Base-by-base conservation (phyloP, 2,329 filamentous ascomycete species). In the Ceratocystis colombiana region DNA sequence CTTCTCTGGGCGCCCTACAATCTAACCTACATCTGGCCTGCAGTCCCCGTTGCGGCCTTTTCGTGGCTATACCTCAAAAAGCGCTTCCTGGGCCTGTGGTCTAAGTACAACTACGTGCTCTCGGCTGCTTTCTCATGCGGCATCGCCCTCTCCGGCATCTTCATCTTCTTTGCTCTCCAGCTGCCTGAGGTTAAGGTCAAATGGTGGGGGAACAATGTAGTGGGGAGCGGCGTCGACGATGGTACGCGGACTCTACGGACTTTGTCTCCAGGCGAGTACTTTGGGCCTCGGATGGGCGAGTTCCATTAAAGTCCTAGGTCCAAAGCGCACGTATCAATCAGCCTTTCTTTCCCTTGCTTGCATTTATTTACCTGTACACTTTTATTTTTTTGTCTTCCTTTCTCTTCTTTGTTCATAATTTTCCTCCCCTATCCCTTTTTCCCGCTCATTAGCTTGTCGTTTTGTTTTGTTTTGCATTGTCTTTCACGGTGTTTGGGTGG, bases 121-220 rank as follows among this genome's bases (percentile, higher is more conserved):
- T 80, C 80, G 6, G 79, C 80, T 17, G 76, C 79, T 15, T 79
- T 80, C 72, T 79, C 76, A 22, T 77, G 77, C 28, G 80, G 77
- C 37, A 77, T 82, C 50, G 80, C 80, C 64, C 77, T 83, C 61
- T 73, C 79, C 0, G 80, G 75, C 64, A 77, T 83, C 68, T 73
- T 83, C 69, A 80, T 83, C 68, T 81, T 83, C 75, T 83, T 83
- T 70, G 74, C 77, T 15, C 72, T 82, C 17, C 76, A 80, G 69
- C 79, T 76, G 69, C 74, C 75, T n/a, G 74, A 74, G 4, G 72
- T 76, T 3, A 71, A 75, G 28, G 70, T 81, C 57, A 69, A 76
- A 7, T 82, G 79, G 79, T 81, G 79, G 79, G 79, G 79, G 44
- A 81, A 81, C 69, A 72, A 70, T 20, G 73, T 77, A 6, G 72